phyloP scores from a whole-genome alignment of 2,329 filamentous ascomycete species.

The Aspergillus sp. region DNA sequence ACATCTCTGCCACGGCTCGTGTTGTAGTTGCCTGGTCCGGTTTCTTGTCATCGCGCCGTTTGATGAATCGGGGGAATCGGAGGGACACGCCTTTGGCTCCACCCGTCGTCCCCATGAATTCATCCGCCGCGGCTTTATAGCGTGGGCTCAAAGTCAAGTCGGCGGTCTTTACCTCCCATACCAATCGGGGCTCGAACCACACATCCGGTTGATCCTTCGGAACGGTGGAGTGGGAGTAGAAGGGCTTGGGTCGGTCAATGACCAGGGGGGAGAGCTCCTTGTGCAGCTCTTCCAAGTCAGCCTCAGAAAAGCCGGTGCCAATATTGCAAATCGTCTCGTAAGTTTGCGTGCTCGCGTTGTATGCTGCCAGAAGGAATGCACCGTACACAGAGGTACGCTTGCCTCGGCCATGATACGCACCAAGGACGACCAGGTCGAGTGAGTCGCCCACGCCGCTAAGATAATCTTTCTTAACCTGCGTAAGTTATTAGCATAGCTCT shows the following conservation, averaged over 20 bases:
- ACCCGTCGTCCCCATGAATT: conserved; percentile 69
- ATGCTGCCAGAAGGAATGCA: conserved; percentile 91
- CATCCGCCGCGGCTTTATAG: conserved; percentile 85
- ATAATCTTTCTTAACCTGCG: conserved; percentile 94
- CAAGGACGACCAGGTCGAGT: conserved; percentile 90
- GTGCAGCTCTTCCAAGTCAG: conserved; percentile 85
- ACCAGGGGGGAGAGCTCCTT: conserved; percentile 69
- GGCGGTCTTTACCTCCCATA: conserved; percentile 98
- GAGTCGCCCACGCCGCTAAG: conserved; percentile 91
- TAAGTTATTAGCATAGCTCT: conserved; percentile 2
- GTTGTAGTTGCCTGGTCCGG: conserved; percentile 82
- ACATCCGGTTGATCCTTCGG: conserved; percentile 95
- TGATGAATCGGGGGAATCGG: conserved; percentile 90
- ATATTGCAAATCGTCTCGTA: conserved; percentile 99
- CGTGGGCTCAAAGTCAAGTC: conserved; percentile 89
- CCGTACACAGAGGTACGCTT: conserved; percentile 96
- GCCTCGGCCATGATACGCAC: conserved; percentile 89
- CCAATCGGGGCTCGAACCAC: conserved; percentile 91
- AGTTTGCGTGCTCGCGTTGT: conserved; percentile 73
- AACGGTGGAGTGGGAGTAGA: conserved; percentile 81
- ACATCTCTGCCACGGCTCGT: conserved; percentile 92
- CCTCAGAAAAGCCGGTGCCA: conserved; percentile 93
- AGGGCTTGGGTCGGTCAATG: conserved; percentile 90
- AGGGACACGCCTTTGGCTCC: conserved; percentile 78
- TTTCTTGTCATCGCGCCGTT: conserved; percentile 91